A percentile compares a stretch with the other conserved stretches of the same genome.
Conservation (phyloP, 495 filamentous ascomycete genomes). For the Penicillium lagena region DNA sequence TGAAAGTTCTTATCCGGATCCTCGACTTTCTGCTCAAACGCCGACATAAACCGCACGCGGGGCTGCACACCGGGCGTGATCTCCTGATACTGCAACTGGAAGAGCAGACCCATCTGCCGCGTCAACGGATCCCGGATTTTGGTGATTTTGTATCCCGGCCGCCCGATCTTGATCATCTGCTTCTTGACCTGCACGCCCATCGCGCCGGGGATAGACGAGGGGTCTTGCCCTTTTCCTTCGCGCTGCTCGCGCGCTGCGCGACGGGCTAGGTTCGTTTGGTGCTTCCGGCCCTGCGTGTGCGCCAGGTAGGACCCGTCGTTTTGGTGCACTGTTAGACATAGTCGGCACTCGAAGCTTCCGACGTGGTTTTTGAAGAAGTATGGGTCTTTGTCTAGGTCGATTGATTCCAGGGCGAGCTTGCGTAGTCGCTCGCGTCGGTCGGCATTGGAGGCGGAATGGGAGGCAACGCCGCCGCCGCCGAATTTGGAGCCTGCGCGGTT, state of each 20-base stretch:
- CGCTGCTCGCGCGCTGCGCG: constrained; percentile 90
- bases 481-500: constrained; percentile 98
- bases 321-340: constrained; percentile 98
- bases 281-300: constrained; percentile 97
- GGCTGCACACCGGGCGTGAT: constrained; percentile 70
- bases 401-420: constrained; percentile 95
- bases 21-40: constrained; percentile 93
- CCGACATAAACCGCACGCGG: constrained; percentile 92
- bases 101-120: constrained; percentile 80
- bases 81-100: constrained; percentile 94
- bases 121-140: constrained; percentile 90
- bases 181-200: constrained; percentile 77
- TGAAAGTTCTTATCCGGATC: constrained; percentile 90
- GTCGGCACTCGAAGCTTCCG: constrained; percentile 94
- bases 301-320: constrained; percentile 99
- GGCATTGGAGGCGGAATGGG: constrained; percentile 86
- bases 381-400: constrained; percentile 98
- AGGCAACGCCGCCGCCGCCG: constrained; percentile 94
- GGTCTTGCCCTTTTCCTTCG: constrained; percentile 73
- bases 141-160: constrained; percentile 97
- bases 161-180: constrained; percentile 94
- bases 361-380: constrained; percentile 99
- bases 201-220: constrained; percentile 59
- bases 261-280: constrained; percentile 97
- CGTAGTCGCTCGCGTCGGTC: constrained; percentile 95